A percentile compares a stretch with the other conserved stretches of the same genome.
These are phyloP conservation scores for Leccinum rimulosum DNA, from an alignment of 768 basidiomycete genomes.

Conservation along the genomic window DNA sequence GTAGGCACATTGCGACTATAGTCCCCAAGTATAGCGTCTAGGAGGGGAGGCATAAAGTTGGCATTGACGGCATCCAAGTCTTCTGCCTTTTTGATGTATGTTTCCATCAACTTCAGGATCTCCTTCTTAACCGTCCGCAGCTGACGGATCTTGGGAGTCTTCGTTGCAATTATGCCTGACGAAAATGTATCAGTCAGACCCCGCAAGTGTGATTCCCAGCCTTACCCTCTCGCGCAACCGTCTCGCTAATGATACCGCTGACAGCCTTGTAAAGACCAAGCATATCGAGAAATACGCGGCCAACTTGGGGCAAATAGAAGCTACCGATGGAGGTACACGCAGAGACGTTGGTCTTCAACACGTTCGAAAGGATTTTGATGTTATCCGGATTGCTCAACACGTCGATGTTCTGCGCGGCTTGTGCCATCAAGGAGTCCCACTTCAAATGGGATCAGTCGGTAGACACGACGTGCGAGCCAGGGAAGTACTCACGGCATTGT, in stretches of 20 bases:
- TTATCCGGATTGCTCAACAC: slow-evolving; percentile 89
- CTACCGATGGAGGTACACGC: slow-evolving; percentile 96
- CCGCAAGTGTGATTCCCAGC: background rate
- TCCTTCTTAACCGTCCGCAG: slow-evolving; percentile 98
- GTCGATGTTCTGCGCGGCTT: slow-evolving; percentile 90
- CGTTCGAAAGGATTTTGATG: slow-evolving; percentile 94
- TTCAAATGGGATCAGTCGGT: slow-evolving; percentile 30
- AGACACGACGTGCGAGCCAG: background rate
- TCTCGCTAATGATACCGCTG: slow-evolving; percentile 93
- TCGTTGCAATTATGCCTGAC: slow-evolving; percentile 85
- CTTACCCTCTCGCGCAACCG: slow-evolving; percentile 80
- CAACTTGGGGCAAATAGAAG: slow-evolving; percentile 97
- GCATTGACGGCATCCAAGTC: slow-evolving; percentile 90
- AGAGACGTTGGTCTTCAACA: slow-evolving; percentile 97
- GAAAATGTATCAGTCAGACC: slow-evolving; percentile 4
- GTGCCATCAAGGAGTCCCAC: slow-evolving; percentile 98
- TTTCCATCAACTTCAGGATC: slow-evolving; percentile 95
- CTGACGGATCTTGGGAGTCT: slow-evolving; percentile 93
- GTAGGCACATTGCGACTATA: slow-evolving; percentile 92
- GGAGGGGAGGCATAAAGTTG: slow-evolving; percentile 89
- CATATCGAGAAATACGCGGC: slow-evolving; percentile 96
- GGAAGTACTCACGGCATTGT: slow-evolving; percentile 75
- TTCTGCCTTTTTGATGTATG: slow-evolving; percentile 95
- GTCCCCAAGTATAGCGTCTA: slow-evolving; percentile 97
- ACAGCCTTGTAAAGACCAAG: slow-evolving; percentile 97